Percentiles rank a stretch among this genome's conserved stretches.
phyloP scores from a whole-genome alignment of 2,329 filamentous ascomycete genomes.

The Talaromyces islandicus region DNA sequence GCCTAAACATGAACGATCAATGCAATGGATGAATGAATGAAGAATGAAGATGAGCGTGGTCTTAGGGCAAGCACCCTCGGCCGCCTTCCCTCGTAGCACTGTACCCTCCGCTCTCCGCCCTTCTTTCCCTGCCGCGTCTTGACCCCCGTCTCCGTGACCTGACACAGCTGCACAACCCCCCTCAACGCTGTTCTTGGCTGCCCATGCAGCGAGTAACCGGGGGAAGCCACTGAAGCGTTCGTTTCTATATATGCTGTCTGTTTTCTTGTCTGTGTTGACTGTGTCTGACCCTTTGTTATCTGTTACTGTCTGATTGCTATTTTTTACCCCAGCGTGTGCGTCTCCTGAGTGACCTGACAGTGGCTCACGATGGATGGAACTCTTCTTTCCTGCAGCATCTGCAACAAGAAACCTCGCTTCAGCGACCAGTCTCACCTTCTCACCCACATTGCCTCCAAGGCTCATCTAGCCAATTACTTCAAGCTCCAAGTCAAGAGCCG shows the following conservation, averaged over 20 bases:
- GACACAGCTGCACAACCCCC: conserved; percentile 1
- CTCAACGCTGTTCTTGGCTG: not conserved
- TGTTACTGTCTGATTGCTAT: conserved; percentile 15
- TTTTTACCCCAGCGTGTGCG: conserved; percentile 5
- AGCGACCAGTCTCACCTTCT: conserved; percentile 88
- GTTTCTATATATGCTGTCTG: conserved; percentile 10
- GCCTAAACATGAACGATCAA: not conserved
- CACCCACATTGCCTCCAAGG: conserved; percentile 87
- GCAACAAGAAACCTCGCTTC: conserved; percentile 71
- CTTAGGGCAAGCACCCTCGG: not conserved
- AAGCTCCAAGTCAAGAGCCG: conserved; percentile 69
- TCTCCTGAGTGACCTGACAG: not conserved
- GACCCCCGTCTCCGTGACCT: not conserved
- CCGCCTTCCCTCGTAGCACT: not conserved
- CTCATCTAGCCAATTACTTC: conserved; percentile 80
- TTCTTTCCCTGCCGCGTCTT: conserved; percentile 1
- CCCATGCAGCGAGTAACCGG: conserved; percentile 1
- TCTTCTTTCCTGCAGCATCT: conserved; percentile 75
- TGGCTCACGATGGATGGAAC: conserved; percentile 42
- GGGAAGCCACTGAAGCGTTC: conserved; percentile 11
- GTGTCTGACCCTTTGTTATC: conserved; percentile 19
- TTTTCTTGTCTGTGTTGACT: conserved; percentile 20
- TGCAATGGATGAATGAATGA: not conserved
- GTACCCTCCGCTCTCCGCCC: not conserved
- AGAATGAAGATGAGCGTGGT: not conserved